phyloP scores from a whole-genome alignment of 1,284 basidiomycete genomes.

The Trichosporon asahii region DNA sequence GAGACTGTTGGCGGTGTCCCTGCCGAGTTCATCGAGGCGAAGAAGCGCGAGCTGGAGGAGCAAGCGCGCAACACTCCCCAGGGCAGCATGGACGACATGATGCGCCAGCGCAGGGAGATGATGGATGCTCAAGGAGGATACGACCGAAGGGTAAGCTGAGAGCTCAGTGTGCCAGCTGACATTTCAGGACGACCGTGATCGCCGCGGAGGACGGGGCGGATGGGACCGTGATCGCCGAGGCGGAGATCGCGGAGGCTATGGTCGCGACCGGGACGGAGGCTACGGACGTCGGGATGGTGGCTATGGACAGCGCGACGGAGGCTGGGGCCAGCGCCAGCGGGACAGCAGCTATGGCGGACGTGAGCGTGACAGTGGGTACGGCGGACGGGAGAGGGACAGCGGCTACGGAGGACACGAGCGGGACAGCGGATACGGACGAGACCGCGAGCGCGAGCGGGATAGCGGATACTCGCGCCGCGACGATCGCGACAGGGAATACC shows the following conservation, averaged over 20 bases:
- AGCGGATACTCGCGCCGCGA: background rate
- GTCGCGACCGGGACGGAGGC: constrained; percentile 7
- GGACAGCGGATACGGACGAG: background rate
- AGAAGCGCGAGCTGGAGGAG: constrained; percentile 86
- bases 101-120: constrained; percentile 22
- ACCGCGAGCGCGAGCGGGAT: constrained; percentile 2
- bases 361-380: constrained; percentile 21
- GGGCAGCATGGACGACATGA: constrained; percentile 18
- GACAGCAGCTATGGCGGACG: constrained; percentile 15
- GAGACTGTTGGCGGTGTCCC: constrained; percentile 84
- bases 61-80: constrained; percentile 59
- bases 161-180: background rate
- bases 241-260: constrained; percentile 11
- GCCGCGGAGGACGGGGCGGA: constrained; percentile 10
- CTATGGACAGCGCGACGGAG: background rate
- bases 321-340: background rate
- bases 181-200: constrained; percentile 12
- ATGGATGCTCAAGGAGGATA: constrained; percentile 14
- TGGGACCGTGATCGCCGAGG: constrained; percentile 13
- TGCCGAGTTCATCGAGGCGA: constrained; percentile 85
- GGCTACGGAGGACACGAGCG: constrained; percentile 16
- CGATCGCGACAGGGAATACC: background rate
- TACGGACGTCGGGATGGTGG: constrained; percentile 14
- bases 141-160: background rate
- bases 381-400: constrained; percentile 16